phyloP scores from a whole-genome alignment of 352 stramenopile genomes.

The Phytophthora sansomeana region DNA sequence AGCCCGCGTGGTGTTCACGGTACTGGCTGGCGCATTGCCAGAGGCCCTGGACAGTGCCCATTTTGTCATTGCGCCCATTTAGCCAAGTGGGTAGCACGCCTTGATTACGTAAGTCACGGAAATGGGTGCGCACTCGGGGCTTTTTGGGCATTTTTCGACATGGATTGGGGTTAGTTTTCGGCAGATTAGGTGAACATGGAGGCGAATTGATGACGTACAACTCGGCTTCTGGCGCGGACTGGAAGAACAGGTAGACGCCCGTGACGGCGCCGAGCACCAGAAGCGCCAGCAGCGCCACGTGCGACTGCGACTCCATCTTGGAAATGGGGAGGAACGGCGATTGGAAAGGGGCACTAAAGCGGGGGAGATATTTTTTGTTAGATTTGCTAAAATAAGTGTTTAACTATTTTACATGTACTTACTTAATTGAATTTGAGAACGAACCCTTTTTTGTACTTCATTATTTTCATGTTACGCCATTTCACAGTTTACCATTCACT shows the following conservation, averaged over 20 bases:
- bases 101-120: conserved; percentile 81
- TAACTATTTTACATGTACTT: no score
- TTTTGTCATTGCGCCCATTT: conserved; percentile 85
- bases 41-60: conserved; percentile 80
- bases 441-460: no score
- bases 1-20: conserved; percentile 73
- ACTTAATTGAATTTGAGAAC: no score
- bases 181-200: not conserved
- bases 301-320: conserved; percentile 25
- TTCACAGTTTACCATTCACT: no score
- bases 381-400: no score
- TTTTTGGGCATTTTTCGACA: conserved; percentile 25
- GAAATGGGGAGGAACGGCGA: no score
- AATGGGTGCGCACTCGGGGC: conserved; percentile 71
- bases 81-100: conserved; percentile 84
- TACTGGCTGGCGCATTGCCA: conserved; percentile 85
- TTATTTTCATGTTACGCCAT: no score
- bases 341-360: no score
- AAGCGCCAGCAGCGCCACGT: conserved; percentile 51
- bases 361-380: no score
- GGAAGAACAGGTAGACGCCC: conserved; percentile 78
- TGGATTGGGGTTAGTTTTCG: not conserved
- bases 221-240: conserved; percentile 60
- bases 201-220: conserved; percentile 56
- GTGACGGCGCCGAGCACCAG: conserved; percentile 47